A percentile compares a stretch with the other conserved stretches of the same genome.
Evolutionary conservation across 768 basidiomycete genomes (phyloP).

Genomic region (Psilocybe cubensis): DNA sequence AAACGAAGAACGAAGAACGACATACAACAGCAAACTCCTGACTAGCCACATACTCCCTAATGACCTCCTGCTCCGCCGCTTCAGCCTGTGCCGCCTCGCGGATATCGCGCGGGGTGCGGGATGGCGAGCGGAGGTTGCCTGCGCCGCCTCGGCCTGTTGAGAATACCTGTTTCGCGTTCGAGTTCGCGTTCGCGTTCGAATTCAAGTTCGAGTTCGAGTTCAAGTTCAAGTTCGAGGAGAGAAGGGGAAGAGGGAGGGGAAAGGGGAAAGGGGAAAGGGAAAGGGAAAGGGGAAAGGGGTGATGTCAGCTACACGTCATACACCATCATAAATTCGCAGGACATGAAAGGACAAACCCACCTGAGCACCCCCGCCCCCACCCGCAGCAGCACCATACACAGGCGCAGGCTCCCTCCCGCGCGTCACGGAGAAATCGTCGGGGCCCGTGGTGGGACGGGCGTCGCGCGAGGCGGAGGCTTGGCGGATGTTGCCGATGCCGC

Average conservation of each 20-base stretch:
- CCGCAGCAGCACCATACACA: too few species aligned
- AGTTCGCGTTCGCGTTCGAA: too few species aligned
- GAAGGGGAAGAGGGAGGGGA: conserved; percentile 15
- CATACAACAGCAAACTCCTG: conserved; percentile 40
- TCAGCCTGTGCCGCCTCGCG: conserved; percentile 22
- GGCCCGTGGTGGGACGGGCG: conserved; percentile 41
- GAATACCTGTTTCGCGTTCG: conserved; percentile 31
- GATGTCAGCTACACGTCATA: too few species aligned
- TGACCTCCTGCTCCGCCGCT: conserved; percentile 46
- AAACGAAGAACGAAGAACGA: conserved; percentile 4
- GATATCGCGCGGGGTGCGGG: conserved; percentile 60
- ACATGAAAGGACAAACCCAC: too few species aligned
- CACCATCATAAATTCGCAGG: too few species aligned
- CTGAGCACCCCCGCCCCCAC: too few species aligned
- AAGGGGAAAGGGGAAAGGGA: not conserved
- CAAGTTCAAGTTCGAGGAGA: too few species aligned
- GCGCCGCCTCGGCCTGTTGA: conserved; percentile 81
- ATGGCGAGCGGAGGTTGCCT: conserved; percentile 85
- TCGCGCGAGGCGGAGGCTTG: conserved; percentile 50
- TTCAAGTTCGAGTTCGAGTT: too few species aligned
- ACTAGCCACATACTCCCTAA: conserved; percentile 35
- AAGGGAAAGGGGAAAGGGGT: conserved; percentile 11
- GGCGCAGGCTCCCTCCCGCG: conserved; percentile 63
- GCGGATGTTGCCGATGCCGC: conserved; percentile 72
- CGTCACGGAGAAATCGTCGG: conserved; percentile 58